Conservation (phyloP, 805 yeast species). For the Hanseniaspora thailandica region DNA sequence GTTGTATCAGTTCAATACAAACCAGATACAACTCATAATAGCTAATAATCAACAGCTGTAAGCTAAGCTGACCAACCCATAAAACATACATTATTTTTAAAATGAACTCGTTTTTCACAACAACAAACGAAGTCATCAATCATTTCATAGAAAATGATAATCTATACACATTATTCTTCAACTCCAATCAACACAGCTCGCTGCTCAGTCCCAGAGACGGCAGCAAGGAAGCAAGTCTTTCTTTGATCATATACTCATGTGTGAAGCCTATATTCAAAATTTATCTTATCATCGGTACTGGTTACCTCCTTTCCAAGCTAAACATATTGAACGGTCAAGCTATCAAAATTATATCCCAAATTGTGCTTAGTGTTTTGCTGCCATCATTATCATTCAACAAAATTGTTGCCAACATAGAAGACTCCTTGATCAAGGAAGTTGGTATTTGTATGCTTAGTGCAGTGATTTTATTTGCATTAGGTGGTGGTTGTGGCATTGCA, state of each 20-base stretch:
- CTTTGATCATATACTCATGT: conserved; percentile 33
- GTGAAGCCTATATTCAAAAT: conserved; percentile 70
- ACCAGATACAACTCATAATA: no score
- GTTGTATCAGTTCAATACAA: no score
- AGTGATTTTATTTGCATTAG: conserved; percentile 40
- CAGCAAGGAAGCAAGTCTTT: neutral
- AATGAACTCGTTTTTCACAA: neutral
- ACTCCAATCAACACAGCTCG: no score
- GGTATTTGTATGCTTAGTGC: conserved; percentile 52
- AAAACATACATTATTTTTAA: no score
- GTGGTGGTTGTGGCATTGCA: conserved; percentile 36
- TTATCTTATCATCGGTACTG: conserved; percentile 59
- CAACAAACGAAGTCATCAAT: neutral
- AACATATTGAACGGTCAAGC: conserved; percentile 55
- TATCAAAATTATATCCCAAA: conserved; percentile 49
- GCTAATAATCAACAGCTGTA: no score
- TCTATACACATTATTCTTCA: neutral
- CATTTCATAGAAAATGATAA: conserved; percentile 2
- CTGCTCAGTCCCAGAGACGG: conserved; percentile 2
- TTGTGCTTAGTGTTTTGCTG: conserved; percentile 48
- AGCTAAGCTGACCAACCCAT: no score
- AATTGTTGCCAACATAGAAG: conserved; percentile 48
- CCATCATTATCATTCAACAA: conserved; percentile 58
- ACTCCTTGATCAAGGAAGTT: conserved; percentile 53
- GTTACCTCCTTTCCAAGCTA: conserved; percentile 45